Conservation (phyloP, 148 eudicot species). For the Talinum fruticosum region DNA sequence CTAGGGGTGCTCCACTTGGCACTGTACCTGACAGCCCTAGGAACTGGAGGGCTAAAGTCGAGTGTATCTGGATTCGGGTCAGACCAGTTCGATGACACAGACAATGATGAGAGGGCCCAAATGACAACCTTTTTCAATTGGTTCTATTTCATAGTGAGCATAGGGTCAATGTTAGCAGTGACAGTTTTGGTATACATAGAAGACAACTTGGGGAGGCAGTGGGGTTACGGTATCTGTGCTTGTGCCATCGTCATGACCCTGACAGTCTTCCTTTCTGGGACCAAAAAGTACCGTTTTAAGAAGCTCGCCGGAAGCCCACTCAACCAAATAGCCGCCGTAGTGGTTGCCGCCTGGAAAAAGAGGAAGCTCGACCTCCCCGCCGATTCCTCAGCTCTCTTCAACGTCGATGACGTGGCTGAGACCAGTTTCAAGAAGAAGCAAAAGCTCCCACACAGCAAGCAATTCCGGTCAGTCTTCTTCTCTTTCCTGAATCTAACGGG, state of each 20-base stretch:
- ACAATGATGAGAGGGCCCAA: slow-evolving; percentile 45
- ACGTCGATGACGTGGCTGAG: slow-evolving; percentile 43
- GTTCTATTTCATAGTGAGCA: slow-evolving; percentile 78
- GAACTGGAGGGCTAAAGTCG: slow-evolving; percentile 89
- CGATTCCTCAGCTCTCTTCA: slow-evolving; percentile 42
- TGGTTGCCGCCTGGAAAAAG: slow-evolving; percentile 61
- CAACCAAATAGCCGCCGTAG: slow-evolving; percentile 54
- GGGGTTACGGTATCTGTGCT: slow-evolving; percentile 80
- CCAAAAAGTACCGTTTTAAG: slow-evolving; percentile 62
- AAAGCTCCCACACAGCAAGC: slow-evolving; percentile 38
- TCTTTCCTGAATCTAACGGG: background rate
- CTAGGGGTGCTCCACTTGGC: slow-evolving; percentile 57
- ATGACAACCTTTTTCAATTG: slow-evolving; percentile 72
- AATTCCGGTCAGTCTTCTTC: slow-evolving; percentile 28
- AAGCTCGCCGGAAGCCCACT: slow-evolving; percentile 71
- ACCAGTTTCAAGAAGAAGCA: slow-evolving; percentile 34
- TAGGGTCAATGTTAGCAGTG: slow-evolving; percentile 71
- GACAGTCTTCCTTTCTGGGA: slow-evolving; percentile 44
- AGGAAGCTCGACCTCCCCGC: slow-evolving; percentile 41
- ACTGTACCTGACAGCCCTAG: slow-evolving; percentile 79
- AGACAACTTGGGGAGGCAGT: slow-evolving; percentile 58
- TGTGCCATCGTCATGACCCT: slow-evolving; percentile 46
- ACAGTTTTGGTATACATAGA: slow-evolving; percentile 76
- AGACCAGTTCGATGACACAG: slow-evolving; percentile 76
- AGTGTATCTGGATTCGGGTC: slow-evolving; percentile 94